Conservation (phyloP, 2,329 filamentous ascomycete species). For the Aspergillus niger region DNA sequence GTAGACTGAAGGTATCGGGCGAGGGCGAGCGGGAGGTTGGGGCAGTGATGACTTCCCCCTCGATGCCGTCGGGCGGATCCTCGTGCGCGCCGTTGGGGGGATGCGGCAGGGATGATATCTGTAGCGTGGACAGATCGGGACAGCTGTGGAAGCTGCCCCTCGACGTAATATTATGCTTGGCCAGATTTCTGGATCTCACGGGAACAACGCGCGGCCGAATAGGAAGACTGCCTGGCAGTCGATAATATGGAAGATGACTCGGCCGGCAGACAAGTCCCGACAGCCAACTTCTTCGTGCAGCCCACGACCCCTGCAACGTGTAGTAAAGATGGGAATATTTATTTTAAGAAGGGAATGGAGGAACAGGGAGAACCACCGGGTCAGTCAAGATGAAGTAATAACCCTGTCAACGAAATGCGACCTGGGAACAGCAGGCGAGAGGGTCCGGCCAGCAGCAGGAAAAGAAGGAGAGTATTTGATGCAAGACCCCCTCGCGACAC, state of each 20-base stretch:
- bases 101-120: slow-evolving; percentile 32
- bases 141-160: slow-evolving; percentile 47
- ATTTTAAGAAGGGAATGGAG: background rate
- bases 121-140: slow-evolving; percentile 45
- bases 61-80: slow-evolving; percentile 29
- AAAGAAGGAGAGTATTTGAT: slow-evolving; percentile 5
- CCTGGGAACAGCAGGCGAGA: background rate
- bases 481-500: slow-evolving; percentile 7
- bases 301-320: background rate
- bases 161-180: slow-evolving; percentile 38
- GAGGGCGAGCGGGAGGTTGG: slow-evolving; percentile 35
- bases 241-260: slow-evolving; percentile 1
- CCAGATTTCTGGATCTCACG: slow-evolving; percentile 41
- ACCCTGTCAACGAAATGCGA: background rate
- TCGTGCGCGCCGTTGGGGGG: slow-evolving; percentile 25
- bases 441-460: background rate
- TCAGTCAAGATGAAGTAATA: background rate
- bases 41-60: slow-evolving; percentile 31
- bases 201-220: slow-evolving; percentile 20
- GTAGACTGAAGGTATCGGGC: slow-evolving; percentile 33
- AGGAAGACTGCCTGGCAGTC: background rate
- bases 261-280: background rate
- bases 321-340: too few relatives aligned
- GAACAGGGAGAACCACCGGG: background rate
- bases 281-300: background rate